phyloP scores from a whole-genome alignment of 2,329 filamentous ascomycete genomes.

The Domatiomyces globalis region DNA sequence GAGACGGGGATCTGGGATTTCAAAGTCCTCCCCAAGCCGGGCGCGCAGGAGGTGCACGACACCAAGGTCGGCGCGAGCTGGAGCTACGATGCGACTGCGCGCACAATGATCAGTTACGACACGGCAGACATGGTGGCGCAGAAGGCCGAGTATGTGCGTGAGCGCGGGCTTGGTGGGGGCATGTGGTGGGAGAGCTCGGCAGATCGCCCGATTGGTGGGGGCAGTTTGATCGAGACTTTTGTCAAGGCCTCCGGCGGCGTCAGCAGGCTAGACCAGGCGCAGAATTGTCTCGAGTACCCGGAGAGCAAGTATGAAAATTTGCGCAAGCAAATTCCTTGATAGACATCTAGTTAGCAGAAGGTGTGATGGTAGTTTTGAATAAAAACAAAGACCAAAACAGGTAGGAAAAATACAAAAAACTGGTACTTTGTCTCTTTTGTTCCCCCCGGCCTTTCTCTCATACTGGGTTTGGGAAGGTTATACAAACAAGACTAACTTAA shows the following conservation, averaged over 20 bases:
- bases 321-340: constrained; percentile 26
- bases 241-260: constrained; percentile 23
- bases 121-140: constrained; percentile 50
- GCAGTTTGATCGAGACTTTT: constrained; percentile 52
- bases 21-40: constrained; percentile 62
- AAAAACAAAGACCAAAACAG: no score
- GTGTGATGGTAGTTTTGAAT: no score
- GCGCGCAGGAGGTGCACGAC: constrained; percentile 52
- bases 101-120: constrained; percentile 66
- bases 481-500: no score
- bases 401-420: no score
- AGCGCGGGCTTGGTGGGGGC: constrained; percentile 59
- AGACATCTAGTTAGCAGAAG: no score
- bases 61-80: constrained; percentile 53
- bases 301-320: constrained; percentile 42
- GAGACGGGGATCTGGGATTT: constrained; percentile 79
- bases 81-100: constrained; percentile 52
- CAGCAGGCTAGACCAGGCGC: constrained; percentile 29
- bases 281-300: constrained; percentile 39
- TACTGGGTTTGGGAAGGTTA: no score
- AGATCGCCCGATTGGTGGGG: constrained; percentile 46
- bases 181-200: constrained; percentile 95
- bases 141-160: constrained; percentile 60
- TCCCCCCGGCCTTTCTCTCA: no score
- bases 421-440: no score